Base-by-base conservation (phyloP, 2,329 filamentous ascomycete genomes). In the Fonsecaea pedrosoi region DNA sequence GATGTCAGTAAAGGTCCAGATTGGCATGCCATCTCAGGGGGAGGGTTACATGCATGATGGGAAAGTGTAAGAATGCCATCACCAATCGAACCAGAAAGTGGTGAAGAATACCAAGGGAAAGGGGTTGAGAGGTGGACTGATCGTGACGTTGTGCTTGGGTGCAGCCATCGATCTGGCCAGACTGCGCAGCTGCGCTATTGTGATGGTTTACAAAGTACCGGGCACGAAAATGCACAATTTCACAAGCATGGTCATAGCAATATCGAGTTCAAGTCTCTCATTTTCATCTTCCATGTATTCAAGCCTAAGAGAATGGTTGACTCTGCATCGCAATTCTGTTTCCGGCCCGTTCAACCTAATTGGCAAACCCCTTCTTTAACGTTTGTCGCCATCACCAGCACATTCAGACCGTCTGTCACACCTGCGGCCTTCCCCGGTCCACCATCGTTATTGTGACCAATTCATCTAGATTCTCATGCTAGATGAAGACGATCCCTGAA, bases 1-100 rank as follows among this genome's bases (percentile, higher is more conserved):
- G 45, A 15, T 10, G 45, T 25, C 25, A 30, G 21, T 4, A 12
- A 13, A 21, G 21, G 12, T 50, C 5, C 25, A 21, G 21, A 21
- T 13, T 9, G 12, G 18, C 45, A 25, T 30, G 4, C 5, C 4
- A 18, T 12, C 18, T 48, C 42, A 48, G 7, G 38, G 42, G 45
- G 21, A 50, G 45, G 45, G 45, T 30, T 13, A 21, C 45, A 50
- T 50, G 45, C 45, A 50, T 50, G 45, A 50, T 50, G 18, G 45
- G 45, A 50, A 50, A 30, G 45, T 50, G 45, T 18, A 48, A 50
- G 45, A 50, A 50, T 50, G 9, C 45, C 45, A 50, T 50, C 12
- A 1, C 21, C 12, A 13, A 15, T 30, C 2, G 21, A 50, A 50
- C 18, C 45, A 25, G 45, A 50, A 50, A 50, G 45, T 25, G 45